Evolutionary conservation across 2,329 filamentous ascomycete species (phyloP).

Genomic region (Penicillium aurantiogriseum): DNA sequence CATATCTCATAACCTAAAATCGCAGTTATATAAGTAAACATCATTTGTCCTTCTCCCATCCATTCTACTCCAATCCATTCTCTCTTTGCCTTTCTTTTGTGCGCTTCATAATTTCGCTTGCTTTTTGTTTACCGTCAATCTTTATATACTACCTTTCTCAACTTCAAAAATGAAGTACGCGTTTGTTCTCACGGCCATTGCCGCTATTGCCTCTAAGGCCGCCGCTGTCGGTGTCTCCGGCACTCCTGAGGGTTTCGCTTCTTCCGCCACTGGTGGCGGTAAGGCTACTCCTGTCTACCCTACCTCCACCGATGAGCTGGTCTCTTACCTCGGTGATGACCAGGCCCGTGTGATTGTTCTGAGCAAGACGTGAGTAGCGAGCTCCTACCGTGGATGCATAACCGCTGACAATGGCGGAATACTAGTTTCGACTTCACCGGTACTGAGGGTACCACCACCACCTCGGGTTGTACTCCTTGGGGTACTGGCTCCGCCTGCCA

Average conservation of each 20-base stretch:
- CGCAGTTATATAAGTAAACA: neutral
- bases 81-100: neutral
- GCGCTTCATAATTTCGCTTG: neutral
- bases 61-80: neutral
- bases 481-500: conserved; percentile 7
- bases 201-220: conserved; percentile 1
- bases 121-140: neutral
- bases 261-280: conserved; percentile 9
- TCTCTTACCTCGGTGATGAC: conserved; percentile 8
- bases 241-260: conserved; percentile 10
- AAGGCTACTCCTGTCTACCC: conserved; percentile 6
- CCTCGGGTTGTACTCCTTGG: conserved; percentile 6
- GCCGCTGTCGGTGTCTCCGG: conserved; percentile 7
- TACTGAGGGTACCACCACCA: conserved; percentile 2
- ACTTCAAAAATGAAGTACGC: conserved; percentile 2
- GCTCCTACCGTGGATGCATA: too few relatives aligned
- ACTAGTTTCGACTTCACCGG: conserved; percentile 8
- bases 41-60: neutral
- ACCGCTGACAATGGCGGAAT: neutral
- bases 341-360: conserved; percentile 9
- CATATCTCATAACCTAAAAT: neutral
- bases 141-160: neutral
- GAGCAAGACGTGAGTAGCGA: conserved; percentile 7
- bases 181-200: conserved; percentile 4
- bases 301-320: conserved; percentile 8